phyloP scores from a whole-genome alignment of 306 rosid species.

The Spatholobus suberectus region DNA sequence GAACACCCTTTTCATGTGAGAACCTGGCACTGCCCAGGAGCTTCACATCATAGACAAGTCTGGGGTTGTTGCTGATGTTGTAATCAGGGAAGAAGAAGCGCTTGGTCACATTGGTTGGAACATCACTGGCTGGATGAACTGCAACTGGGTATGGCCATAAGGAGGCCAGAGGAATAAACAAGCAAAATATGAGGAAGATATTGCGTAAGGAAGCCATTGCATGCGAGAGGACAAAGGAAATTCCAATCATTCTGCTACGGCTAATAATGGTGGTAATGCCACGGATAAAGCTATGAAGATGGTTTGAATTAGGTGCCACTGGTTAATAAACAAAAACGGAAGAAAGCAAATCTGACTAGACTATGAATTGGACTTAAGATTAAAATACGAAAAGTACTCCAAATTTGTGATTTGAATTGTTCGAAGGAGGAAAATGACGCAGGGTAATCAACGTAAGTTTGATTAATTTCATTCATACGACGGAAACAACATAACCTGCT shows the following conservation, averaged over 20 bases:
- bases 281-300: slow-evolving; percentile 8
- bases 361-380: not conserved
- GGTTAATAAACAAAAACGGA: not conserved
- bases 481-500: slow-evolving; percentile 14
- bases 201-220: slow-evolving; percentile 50
- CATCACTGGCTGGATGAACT: slow-evolving; percentile 52
- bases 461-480: not conserved
- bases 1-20: slow-evolving; percentile 52
- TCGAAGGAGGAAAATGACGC: not conserved
- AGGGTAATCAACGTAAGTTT: not conserved
- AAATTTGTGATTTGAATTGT: not conserved
- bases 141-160: not conserved
- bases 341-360: slow-evolving; percentile 32
- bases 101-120: slow-evolving; percentile 59
- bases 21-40: slow-evolving; percentile 74
- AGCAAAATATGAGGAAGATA: slow-evolving; percentile 32
- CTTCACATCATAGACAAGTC: slow-evolving; percentile 59
- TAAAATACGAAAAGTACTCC: not conserved
- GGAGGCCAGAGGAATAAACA: slow-evolving; percentile 26
- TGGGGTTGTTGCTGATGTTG: slow-evolving; percentile 53
- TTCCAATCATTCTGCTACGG: slow-evolving; percentile 14
- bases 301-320: slow-evolving; percentile 33
- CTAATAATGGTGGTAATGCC: not conserved
- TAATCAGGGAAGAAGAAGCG: slow-evolving; percentile 64
- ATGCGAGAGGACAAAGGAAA: not conserved